Evolutionary conservation across 2,329 filamentous ascomycete genomes (phyloP).

Genomic region (Cladosporium sp.): DNA sequence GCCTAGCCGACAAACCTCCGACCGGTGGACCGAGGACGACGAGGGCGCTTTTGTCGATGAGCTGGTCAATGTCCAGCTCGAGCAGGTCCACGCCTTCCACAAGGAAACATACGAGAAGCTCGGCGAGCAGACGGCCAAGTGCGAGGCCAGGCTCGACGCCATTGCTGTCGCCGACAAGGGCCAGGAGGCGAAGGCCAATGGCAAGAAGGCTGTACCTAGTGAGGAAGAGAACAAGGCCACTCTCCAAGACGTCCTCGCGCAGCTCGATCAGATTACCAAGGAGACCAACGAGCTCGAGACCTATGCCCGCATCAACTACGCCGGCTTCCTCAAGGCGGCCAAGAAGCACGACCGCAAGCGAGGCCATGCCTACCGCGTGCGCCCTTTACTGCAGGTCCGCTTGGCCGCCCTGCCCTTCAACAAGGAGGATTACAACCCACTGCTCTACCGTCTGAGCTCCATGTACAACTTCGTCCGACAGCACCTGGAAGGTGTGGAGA

Average conservation of each 20-base stretch:
- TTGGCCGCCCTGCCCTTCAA: constrained; percentile 89
- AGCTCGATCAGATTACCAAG: constrained; percentile 83
- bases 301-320: constrained; percentile 95
- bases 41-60: constrained; percentile 93
- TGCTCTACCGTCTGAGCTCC: constrained; percentile 82
- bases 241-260: constrained; percentile 67
- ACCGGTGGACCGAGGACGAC: constrained; percentile 84
- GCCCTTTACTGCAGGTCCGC: constrained; percentile 86
- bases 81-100: constrained; percentile 92
- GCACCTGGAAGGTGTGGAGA: constrained; percentile 60
- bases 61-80: constrained; percentile 87
- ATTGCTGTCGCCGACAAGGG: constrained; percentile 35
- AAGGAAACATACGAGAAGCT: constrained; percentile 75
- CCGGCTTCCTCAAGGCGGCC: constrained; percentile 93
- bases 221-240: constrained; percentile 45
- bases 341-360: constrained; percentile 98
- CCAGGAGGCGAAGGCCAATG: constrained; percentile 27
- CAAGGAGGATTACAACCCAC: constrained; percentile 85
- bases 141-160: constrained; percentile 61
- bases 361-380: constrained; percentile 78
- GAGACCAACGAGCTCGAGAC: constrained; percentile 91
- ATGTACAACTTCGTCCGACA: constrained; percentile 95
- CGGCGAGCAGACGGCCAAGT: constrained; percentile 71
- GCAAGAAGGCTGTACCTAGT: constrained; percentile 33
- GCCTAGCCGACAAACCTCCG: constrained; percentile 46